Conservation (phyloP, 2,329 filamentous ascomycete species). For the Aureobasidium sp. region DNA sequence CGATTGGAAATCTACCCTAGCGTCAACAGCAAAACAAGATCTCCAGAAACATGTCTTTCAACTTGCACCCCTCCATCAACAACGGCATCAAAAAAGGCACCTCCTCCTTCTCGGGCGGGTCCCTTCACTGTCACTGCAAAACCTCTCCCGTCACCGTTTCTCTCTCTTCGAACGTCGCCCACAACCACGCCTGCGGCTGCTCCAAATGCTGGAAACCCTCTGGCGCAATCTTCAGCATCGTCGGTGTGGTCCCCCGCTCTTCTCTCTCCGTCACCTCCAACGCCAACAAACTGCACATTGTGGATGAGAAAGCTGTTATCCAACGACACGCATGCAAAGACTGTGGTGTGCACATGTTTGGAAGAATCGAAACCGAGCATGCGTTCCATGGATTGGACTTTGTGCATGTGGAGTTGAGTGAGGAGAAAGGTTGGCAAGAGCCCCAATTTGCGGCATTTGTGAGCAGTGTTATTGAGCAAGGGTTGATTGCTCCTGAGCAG, state of each 20-base stretch:
- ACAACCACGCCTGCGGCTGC: slow-evolving; percentile 67
- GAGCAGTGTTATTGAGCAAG: slow-evolving; percentile 61
- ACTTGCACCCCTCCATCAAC: slow-evolving; percentile 57
- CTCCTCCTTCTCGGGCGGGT: slow-evolving; percentile 52
- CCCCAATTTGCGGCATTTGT: slow-evolving; percentile 65
- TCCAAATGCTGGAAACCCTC: slow-evolving; percentile 66
- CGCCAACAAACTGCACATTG: slow-evolving; percentile 48
- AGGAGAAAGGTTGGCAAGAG: slow-evolving; percentile 60
- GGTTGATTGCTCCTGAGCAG: slow-evolving; percentile 45
- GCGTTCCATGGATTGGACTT: slow-evolving; percentile 64
- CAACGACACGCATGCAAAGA: slow-evolving; percentile 54
- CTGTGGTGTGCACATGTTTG: slow-evolving; percentile 58
- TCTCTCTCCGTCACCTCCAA: slow-evolving; percentile 53
- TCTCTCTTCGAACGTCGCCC: slow-evolving; percentile 52
- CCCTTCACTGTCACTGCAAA: slow-evolving; percentile 54
- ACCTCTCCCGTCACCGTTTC: slow-evolving; percentile 51
- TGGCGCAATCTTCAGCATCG: slow-evolving; percentile 57
- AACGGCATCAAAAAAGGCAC: slow-evolving; percentile 53
- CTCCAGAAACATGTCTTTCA: slow-evolving; percentile 25
- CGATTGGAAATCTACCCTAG: neutral
- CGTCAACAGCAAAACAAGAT: neutral
- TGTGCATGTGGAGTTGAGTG: slow-evolving; percentile 57
- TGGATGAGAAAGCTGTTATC: slow-evolving; percentile 53
- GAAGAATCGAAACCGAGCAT: slow-evolving; percentile 58
- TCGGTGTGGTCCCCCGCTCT: slow-evolving; percentile 54